Evolutionary conservation across 305 asterid genomes (phyloP).

Genomic region (Fraxinus greggii): DNA sequence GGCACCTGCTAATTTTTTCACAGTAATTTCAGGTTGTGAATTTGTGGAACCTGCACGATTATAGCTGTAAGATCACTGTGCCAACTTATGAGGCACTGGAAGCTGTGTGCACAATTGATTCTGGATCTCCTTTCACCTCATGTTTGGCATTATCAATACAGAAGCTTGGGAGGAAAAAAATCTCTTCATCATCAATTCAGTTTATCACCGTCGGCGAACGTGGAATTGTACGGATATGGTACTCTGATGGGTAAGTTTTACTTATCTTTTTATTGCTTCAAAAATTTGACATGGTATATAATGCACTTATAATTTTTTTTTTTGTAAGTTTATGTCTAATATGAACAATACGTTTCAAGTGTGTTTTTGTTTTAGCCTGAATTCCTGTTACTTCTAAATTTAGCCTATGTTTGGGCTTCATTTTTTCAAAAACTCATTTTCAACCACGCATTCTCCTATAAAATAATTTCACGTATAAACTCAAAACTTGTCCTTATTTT

Average conservation of each 20-base stretch:
- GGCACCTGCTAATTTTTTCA: slow-evolving; percentile 24
- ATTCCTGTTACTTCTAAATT: slow-evolving; percentile 1
- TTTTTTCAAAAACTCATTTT: neutral
- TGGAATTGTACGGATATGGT: slow-evolving; percentile 90
- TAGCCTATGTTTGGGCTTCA: neutral
- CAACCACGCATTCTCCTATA: neutral
- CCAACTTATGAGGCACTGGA: slow-evolving; percentile 87
- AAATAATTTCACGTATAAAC: neutral
- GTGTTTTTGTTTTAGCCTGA: neutral
- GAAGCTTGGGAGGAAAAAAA: slow-evolving; percentile 49
- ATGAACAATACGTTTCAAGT: neutral
- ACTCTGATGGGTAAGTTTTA: slow-evolving; percentile 68
- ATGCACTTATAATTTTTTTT: neutral
- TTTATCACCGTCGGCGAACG: slow-evolving; percentile 95
- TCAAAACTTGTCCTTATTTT: neutral
- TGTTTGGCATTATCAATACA: slow-evolving; percentile 43
- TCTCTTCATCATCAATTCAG: slow-evolving; percentile 47
- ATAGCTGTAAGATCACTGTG: slow-evolving; percentile 62
- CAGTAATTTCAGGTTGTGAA: slow-evolving; percentile 70
- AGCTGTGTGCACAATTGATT: slow-evolving; percentile 61
- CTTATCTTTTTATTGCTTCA: slow-evolving; percentile 2
- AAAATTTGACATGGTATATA: neutral
- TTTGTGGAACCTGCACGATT: slow-evolving; percentile 83
- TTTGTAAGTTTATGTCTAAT: neutral
- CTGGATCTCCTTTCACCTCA: slow-evolving; percentile 59